These are phyloP conservation scores for Melampsora americana DNA, from an alignment of 1,284 basidiomycete genomes.

Conservation along the genomic window DNA sequence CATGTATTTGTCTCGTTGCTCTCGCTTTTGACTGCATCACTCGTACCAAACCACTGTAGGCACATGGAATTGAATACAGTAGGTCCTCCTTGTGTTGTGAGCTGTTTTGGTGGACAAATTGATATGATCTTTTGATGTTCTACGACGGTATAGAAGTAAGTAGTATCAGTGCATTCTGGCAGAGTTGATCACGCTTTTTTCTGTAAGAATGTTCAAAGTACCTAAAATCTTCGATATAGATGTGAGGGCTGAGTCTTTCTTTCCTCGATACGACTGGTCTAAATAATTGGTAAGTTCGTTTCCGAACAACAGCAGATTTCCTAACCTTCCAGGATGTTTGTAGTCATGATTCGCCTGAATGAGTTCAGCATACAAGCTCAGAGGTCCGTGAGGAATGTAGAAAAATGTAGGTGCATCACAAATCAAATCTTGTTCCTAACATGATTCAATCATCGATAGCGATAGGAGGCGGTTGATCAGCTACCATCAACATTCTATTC, in stretches of 20 bases:
- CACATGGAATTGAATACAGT: conserved; percentile 32
- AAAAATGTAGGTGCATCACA: conserved; percentile 35
- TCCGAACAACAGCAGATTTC: conserved; percentile 15
- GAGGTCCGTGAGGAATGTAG: conserved; percentile 38
- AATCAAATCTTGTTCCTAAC: conserved; percentile 26
- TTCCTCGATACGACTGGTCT: conserved; percentile 9
- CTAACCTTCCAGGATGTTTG: not conserved
- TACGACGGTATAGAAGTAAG: not conserved
- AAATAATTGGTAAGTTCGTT: conserved; percentile 37
- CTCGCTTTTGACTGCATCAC: too few relatives aligned
- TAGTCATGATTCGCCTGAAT: conserved; percentile 5
- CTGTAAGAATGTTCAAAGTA: not conserved
- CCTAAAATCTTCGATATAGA: not conserved
- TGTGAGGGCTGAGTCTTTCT: conserved; percentile 5
- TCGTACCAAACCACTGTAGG: conserved; percentile 24
- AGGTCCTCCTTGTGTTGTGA: not conserved
- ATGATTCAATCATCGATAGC: not conserved
- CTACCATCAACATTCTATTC: too few relatives aligned
- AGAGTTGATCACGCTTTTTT: too few relatives aligned
- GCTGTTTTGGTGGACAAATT: not conserved
- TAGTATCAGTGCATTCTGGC: too few relatives aligned
- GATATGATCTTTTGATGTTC: not conserved
- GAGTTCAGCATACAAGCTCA: conserved; percentile 22
- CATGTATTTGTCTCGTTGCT: too few relatives aligned
- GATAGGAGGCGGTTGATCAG: not conserved